Base-by-base conservation (phyloP, 352 stramenopile genomes). In the Thalassiosira mediterranea region DNA sequence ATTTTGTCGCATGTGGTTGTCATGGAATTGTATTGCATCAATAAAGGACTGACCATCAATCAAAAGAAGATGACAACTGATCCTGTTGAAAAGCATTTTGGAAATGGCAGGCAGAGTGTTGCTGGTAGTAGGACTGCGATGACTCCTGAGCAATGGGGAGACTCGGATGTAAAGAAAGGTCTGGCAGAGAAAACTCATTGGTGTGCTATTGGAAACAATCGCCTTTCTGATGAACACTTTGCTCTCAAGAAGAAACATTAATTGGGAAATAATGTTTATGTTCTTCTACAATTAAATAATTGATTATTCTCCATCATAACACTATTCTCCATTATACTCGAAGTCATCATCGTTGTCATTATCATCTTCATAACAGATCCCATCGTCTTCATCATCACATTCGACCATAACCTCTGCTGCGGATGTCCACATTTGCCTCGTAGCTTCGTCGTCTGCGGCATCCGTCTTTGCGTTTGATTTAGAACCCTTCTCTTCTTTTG, bases 71-170 rank as follows among this genome's bases (percentile, higher is more conserved):
- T 42, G 34, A 42, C 5, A 5, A 42, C 34, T 42, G 34, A 42
- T 42, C 5, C 13, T 42, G 34, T 42, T 13, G 34, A 42, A 13
- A 13, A 26, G 4, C 46, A 58, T 34, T 74, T 74, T 66, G 52
- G 15, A 17, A 44, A 74, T 51, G 42, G 38, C 13, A 26, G 52
- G 31, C 64, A 74, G 34, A 59, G 56, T 23, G 21, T 19, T 21
- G 53, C 40, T 52, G 64, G 64, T 7, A 74, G 64, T 25, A 74
- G 51, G 8, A 66, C 56, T 7, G 42, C 25, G 11, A 49, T 74
- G 26, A 74, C 37, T 3, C 34, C 21, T 25, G 25, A 5, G 40
- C 21, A 40, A 49, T 74, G 46, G 21, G 28, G 64, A 25, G 13
- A 32, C n/a, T 49, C 64, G 11, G 53, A 65, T 48, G 23, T 26